Conservation (phyloP, 176 grass and related monocot genomes). For the Sorghum bicolor region DNA sequence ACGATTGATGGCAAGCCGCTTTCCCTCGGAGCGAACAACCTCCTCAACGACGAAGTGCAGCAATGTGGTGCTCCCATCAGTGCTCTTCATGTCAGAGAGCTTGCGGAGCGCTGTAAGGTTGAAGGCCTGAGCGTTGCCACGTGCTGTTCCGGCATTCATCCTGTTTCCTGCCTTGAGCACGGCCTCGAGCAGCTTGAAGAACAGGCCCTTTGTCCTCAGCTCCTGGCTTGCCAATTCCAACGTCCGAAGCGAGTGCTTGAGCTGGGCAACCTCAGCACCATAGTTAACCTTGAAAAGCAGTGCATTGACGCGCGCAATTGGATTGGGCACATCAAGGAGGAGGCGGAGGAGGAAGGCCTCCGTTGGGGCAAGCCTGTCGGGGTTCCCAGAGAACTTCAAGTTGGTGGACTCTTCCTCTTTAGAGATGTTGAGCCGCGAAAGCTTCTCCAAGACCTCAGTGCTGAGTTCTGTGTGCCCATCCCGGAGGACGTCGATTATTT, state of each 20-base stretch:
- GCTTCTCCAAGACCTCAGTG: conserved; percentile 71
- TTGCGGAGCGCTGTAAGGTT: conserved; percentile 79
- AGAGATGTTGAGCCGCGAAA: conserved; percentile 50
- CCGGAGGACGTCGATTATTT: conserved; percentile 67
- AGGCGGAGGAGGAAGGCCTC: conserved; percentile 74
- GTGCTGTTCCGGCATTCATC: conserved; percentile 91
- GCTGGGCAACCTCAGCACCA: conserved; percentile 48
- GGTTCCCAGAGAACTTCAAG: conserved; percentile 65
- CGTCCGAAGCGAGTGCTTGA: conserved; percentile 61
- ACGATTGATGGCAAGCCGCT: conserved; percentile 69
- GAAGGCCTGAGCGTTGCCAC: conserved; percentile 93
- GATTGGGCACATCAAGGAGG: conserved; percentile 58
- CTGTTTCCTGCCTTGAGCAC: conserved; percentile 96
- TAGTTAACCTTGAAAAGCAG: conserved; percentile 87
- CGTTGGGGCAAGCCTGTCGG: conserved; percentile 56
- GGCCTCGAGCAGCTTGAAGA: conserved; percentile 94
- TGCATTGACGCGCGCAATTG: conserved; percentile 60
- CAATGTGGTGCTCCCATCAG: conserved; percentile 69
- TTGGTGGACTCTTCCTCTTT: conserved; percentile 73
- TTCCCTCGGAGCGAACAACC: conserved; percentile 82
- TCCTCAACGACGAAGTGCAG: conserved; percentile 92
- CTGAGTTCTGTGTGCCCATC: conserved; percentile 59
- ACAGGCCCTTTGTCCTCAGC: conserved; percentile 66
- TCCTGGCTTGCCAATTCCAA: conserved; percentile 80
- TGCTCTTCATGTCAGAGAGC: conserved; percentile 93